Evolutionary conservation across 805 yeast species (phyloP).

Genomic region (Sugiyamaella boreocaroliniensis): DNA sequence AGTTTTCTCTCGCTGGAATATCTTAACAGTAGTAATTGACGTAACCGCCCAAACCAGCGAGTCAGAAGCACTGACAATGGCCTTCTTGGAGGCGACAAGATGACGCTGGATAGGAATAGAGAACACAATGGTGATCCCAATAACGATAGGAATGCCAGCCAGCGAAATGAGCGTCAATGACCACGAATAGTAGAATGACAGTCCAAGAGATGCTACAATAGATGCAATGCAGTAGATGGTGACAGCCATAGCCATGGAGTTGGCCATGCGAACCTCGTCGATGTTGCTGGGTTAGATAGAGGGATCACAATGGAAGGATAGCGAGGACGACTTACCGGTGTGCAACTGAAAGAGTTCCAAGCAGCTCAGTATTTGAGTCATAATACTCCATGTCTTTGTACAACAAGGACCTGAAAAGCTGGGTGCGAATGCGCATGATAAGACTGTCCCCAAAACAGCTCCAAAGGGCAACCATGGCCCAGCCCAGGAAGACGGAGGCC

Average conservation of each 20-base stretch:
- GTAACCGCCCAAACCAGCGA: slow-evolving; percentile 63
- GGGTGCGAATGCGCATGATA: slow-evolving; percentile 47
- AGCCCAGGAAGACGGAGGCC: slow-evolving; percentile 38
- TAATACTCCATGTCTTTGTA: slow-evolving; percentile 52
- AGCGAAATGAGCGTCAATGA: slow-evolving; percentile 71
- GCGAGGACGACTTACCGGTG: slow-evolving; percentile 19
- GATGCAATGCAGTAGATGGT: slow-evolving; percentile 49
- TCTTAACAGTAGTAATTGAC: slow-evolving; percentile 53
- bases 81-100: slow-evolving; percentile 50
- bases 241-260: slow-evolving; percentile 59
- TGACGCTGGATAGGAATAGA: slow-evolving; percentile 46
- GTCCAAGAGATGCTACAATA: slow-evolving; percentile 46
- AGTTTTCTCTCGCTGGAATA: slow-evolving; percentile 46
- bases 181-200: slow-evolving; percentile 80
- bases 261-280: slow-evolving; percentile 64
- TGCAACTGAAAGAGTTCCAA: slow-evolving; percentile 23
- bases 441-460: slow-evolving; percentile 66
- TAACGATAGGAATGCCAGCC: slow-evolving; percentile 66
- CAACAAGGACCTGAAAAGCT: slow-evolving; percentile 41
- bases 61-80: slow-evolving; percentile 51
- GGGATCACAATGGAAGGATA: too few species aligned
- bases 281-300: slow-evolving; percentile 42
- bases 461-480: slow-evolving; percentile 58
- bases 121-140: slow-evolving; percentile 41
- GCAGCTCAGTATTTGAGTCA: slow-evolving; percentile 60